Conservation (phyloP, 2,329 filamentous ascomycete genomes). For the Fusarium continuum region DNA sequence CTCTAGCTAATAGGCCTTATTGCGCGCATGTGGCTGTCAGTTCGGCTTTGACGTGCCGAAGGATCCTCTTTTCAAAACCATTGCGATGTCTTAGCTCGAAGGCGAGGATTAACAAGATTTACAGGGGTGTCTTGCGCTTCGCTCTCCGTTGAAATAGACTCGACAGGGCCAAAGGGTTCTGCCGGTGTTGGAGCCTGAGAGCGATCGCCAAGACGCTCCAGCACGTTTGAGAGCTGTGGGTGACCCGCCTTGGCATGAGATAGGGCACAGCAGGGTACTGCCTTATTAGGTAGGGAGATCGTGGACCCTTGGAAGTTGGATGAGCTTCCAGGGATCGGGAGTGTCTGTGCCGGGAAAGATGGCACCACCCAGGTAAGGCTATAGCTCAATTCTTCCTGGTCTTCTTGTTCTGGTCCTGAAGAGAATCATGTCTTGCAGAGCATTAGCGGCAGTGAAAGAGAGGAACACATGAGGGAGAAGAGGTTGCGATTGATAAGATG, state of each 20-base stretch:
- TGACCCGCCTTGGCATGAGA: slow-evolving; percentile 38
- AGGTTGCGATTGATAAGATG: slow-evolving; percentile 42
- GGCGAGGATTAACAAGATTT: background rate
- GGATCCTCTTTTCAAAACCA: slow-evolving; percentile 18
- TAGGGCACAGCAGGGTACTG: background rate
- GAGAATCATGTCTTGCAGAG: slow-evolving; percentile 8
- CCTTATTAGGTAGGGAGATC: background rate
- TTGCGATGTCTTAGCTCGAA: background rate
- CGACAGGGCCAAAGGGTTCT: background rate
- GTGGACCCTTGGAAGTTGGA: background rate
- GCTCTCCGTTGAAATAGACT: background rate
- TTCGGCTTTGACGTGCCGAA: slow-evolving; percentile 38
- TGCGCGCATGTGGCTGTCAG: slow-evolving; percentile 16
- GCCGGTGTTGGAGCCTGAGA: slow-evolving; percentile 1
- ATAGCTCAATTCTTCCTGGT: slow-evolving; percentile 2
- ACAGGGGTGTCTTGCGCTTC: background rate
- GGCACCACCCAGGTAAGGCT: background rate
- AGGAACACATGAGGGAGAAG: background rate
- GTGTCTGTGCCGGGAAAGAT: slow-evolving; percentile 8
- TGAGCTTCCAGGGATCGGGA: slow-evolving; percentile 8
- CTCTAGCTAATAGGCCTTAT: slow-evolving; percentile 5
- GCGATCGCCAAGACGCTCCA: slow-evolving; percentile 34
- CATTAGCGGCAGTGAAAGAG: slow-evolving; percentile 2
- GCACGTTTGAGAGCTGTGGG: slow-evolving; percentile 16
- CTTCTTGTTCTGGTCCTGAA: background rate